Evolutionary conservation across 805 yeast genomes (phyloP), one percentile per base, ranked within the genome.

Genomic region (Groenewaldozyma tartarivorans): DNA sequence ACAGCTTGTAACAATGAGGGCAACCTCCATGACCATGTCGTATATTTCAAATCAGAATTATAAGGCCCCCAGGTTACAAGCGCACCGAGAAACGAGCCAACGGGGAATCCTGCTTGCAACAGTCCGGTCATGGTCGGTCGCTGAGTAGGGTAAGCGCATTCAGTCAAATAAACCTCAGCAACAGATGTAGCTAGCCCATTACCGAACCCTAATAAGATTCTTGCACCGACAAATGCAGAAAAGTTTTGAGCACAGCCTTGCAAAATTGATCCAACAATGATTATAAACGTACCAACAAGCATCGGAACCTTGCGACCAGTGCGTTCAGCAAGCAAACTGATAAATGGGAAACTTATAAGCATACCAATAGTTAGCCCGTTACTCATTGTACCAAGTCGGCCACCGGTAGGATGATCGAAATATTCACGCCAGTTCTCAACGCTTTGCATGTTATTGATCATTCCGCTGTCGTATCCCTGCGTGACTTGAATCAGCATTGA

Each of bases 151-250:
- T 72, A 74, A 32, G 85, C 71, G 60, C 77, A 70, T 61, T 82
- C 92, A 47, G 79, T 77, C 24, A 85, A 77, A 16, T 85, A 75
- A 15, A 86, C 78, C 55, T 76, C 74, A 55, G 81, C 60, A 47
- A 88, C 88, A 45, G 77, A 79, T 45, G 77, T 79, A 55, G 75
- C 74, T 55, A 81, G 58, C 46, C 88, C 87, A 45, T 75, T 79
- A 51, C 90, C 92, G 40, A 80, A 50, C 49, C 92, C 85, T 15
- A 81, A 71, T 17, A 77, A 54, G 37, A 78, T 74, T 66, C 94
- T 73, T 20, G 83, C 87, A 48, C 79, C 61, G 40, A 82, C 73
- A 45, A 82, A 77, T 55, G n/a, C 79, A 85, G 35, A 81, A 85
- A 48, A 77, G 59, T 33, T 55, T 49, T 56, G 56, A 45, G 53